phyloP scores from a whole-genome alignment of 192 early-diverging fungal species.

The Gamsiella multidivaricata region DNA sequence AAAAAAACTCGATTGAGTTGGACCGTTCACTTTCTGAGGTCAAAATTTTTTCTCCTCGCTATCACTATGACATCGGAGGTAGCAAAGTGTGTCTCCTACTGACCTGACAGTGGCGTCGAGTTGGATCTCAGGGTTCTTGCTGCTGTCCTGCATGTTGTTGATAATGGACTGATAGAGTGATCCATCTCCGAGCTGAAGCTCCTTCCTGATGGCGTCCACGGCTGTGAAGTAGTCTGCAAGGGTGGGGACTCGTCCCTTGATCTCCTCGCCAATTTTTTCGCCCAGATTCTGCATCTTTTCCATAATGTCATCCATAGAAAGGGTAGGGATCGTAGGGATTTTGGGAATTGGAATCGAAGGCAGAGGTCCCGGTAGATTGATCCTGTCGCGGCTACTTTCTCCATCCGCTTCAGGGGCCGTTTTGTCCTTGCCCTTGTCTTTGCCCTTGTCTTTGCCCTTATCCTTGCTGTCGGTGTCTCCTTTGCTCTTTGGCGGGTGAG shows the following conservation, averaged over 20 bases:
- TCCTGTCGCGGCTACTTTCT: not conserved
- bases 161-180: conserved; percentile 51
- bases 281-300: conserved; percentile 37
- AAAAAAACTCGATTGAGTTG: not conserved
- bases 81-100: not conserved
- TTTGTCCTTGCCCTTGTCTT: conserved; percentile 6
- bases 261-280: conserved; percentile 45
- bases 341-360: conserved; percentile 45
- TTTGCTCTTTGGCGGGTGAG: conserved; percentile 6
- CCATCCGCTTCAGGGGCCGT: not conserved
- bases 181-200: conserved; percentile 49
- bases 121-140: conserved; percentile 57
- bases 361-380: conserved; percentile 38
- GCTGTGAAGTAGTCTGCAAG: conserved; percentile 47
- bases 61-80: not conserved
- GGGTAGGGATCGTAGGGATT: conserved; percentile 15
- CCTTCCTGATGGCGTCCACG: conserved; percentile 31
- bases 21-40: conserved; percentile 18
- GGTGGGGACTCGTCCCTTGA: conserved; percentile 46
- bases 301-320: conserved; percentile 42
- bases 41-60: conserved; percentile 30
- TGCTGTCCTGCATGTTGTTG: conserved; percentile 38
- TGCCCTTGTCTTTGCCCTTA: conserved; percentile 4
- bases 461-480: not conserved
- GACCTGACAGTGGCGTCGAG: conserved; percentile 56